Evolutionary conservation across 2,329 filamentous ascomycete species (phyloP), one percentile per base, ranked within the genome.

Genomic region (Hymenoscyphus fructigenus): DNA sequence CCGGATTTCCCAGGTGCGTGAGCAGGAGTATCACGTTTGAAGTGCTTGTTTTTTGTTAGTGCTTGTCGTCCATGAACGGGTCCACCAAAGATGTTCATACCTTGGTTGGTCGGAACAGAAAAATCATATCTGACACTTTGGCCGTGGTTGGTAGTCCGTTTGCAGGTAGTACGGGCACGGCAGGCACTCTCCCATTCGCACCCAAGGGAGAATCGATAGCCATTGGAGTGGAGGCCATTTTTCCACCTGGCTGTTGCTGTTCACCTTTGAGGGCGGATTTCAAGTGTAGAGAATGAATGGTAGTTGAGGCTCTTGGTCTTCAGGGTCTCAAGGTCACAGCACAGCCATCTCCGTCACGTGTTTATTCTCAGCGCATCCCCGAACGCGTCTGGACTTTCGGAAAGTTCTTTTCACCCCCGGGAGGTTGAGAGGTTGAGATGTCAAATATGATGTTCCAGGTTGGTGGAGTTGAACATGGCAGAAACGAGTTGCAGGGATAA

Each of bases 71-170:
- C 28, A 20, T 17, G 4, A 26, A 10, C 32, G 28, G 17, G 4
- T 34, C 6, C 26, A 26, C 20, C 20, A 4, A 5, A 1, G 5
- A 9, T 20, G 28, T 36, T 56, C 79, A 71, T 79, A 94, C 91
- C 83, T 92, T 93, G 57, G 89, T 89, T 7, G 94, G 92, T 60
- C 91, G 85, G 76, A 92, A 96, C 62, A 84, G 88, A 44, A 86
- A 83, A 71, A 97, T 89, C 70, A 95, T 84, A 73, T 97, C 92
- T 73, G 86, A 84, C 62, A 97, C 84, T 75, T 91, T 91, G 14
- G 89, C 87, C 14, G 73, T 73, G 41, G 64, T 50, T 55, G 66
- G 65, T 14, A 68, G 64, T n/a, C 65, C 67, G 55, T 67, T 70
- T 58, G 63, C 26, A 59, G 68, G 62, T 38, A 59, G n/a, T 32